These are phyloP conservation scores for Camelina hispida DNA, from an alignment of 345 rosid genomes.

Conservation along the genomic window DNA sequence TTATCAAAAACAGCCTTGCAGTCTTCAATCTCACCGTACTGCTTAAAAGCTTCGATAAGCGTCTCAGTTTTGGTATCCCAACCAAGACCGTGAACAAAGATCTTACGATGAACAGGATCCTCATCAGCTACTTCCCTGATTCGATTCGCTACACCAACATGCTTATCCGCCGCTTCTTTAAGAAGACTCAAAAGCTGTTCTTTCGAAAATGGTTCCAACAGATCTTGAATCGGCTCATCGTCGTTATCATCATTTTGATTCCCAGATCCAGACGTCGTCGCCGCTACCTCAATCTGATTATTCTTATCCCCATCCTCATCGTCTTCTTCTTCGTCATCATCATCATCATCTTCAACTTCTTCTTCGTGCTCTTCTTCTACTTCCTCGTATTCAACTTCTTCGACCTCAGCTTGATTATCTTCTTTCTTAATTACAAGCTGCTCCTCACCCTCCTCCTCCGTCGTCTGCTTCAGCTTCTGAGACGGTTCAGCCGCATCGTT, in stretches of 20 bases:
- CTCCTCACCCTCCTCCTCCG: conserved; percentile 20
- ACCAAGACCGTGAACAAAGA: conserved; percentile 81
- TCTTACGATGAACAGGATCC: conserved; percentile 75
- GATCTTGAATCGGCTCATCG: conserved; percentile 68
- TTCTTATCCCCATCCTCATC: background rate
- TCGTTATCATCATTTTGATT: conserved; percentile 44
- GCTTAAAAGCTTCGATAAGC: conserved; percentile 57
- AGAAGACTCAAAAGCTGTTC: conserved; percentile 60
- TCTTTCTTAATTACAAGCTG: conserved; percentile 31
- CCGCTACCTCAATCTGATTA: conserved; percentile 31
- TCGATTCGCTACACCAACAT: conserved; percentile 47
- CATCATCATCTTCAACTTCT: conserved; percentile 28
- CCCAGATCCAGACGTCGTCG: conserved; percentile 37
- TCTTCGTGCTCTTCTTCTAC: conserved; percentile 50
- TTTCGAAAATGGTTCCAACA: conserved; percentile 70
- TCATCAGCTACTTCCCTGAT: conserved; percentile 61
- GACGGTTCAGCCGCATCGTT: conserved; percentile 39
- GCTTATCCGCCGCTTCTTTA: conserved; percentile 60
- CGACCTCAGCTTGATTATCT: conserved; percentile 35
- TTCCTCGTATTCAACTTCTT: conserved; percentile 46
- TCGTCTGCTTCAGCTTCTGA: conserved; percentile 35
- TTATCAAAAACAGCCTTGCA: conserved; percentile 76
- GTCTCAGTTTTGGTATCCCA: conserved; percentile 85
- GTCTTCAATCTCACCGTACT: conserved; percentile 80
- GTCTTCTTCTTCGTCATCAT: conserved; percentile 37